These are phyloP conservation scores for Colletotrichum karsti DNA, from an alignment of 2,329 filamentous ascomycete species.

Conservation along the genomic window DNA sequence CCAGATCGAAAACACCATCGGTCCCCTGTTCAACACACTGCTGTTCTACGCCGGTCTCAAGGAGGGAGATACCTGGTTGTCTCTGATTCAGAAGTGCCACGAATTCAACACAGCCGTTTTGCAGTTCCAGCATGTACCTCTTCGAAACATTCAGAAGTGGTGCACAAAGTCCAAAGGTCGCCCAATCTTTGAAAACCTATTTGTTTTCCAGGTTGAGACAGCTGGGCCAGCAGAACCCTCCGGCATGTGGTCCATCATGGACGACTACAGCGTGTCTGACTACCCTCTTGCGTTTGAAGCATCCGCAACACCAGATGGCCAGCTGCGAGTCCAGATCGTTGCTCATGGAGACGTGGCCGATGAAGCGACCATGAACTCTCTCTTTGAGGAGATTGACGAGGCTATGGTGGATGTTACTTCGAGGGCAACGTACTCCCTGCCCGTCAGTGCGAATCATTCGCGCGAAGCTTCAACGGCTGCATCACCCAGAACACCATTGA, in stretches of 20 bases:
- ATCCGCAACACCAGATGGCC: conserved; percentile 56
- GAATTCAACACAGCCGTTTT: conserved; percentile 73
- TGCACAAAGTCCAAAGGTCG: conserved; percentile 55
- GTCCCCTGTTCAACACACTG: conserved; percentile 90
- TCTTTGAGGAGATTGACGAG: conserved; percentile 51
- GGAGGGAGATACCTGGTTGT: conserved; percentile 61
- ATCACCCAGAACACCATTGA: conserved; percentile 16
- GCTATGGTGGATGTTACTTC: conserved; percentile 26
- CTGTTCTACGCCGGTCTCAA: conserved; percentile 68
- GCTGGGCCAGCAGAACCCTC: conserved; percentile 23
- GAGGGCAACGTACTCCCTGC: conserved; percentile 5
- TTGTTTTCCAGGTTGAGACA: conserved; percentile 76
- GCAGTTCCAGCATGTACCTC: conserved; percentile 79
- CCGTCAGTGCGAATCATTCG: conserved; percentile 13
- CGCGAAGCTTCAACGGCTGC: conserved; percentile 22
- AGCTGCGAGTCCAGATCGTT: conserved; percentile 66
- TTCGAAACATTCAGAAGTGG: conserved; percentile 86
- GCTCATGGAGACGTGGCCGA: conserved; percentile 56
- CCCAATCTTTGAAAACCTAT: conserved; percentile 80
- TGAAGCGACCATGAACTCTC: conserved; percentile 33
- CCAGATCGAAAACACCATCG: conserved; percentile 72
- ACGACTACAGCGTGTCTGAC: conserved; percentile 62
- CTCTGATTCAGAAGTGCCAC: conserved; percentile 72
- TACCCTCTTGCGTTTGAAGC: conserved; percentile 84
- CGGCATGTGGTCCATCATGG: conserved; percentile 62